Evolutionary conservation across 129 eudicot species (phyloP).

Genomic region (Sambucus nigra): DNA sequence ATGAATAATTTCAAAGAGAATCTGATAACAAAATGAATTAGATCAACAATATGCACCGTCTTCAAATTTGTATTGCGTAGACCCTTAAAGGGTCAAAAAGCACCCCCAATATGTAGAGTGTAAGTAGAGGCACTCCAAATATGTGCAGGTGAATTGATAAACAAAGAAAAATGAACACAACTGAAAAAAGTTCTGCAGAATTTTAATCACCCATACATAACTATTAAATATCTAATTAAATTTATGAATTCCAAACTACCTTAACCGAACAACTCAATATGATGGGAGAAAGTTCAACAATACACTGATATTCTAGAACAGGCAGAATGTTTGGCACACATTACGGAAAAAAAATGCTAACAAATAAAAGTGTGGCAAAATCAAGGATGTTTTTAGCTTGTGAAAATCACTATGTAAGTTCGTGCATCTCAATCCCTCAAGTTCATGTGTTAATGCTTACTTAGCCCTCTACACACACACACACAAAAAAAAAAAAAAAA

Average conservation of each 20-base stretch:
- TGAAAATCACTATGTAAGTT: no score
- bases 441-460: no score
- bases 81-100: background rate
- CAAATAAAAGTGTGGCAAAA: background rate
- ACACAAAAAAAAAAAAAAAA: no score
- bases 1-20: constrained; percentile 2
- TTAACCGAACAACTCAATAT: background rate
- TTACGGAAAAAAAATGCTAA: no score
- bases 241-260: background rate
- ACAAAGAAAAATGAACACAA: background rate
- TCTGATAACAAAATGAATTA: background rate
- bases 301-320: background rate
- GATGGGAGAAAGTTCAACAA: background rate
- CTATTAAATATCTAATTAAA: no score
- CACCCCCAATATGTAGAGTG: no score
- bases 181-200: background rate
- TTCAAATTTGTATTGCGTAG: background rate
- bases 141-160: background rate
- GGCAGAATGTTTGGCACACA: background rate
- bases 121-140: background rate
- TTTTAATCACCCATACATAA: background rate
- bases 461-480: no score
- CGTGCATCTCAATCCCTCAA: no score
- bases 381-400: background rate
- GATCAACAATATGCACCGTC: background rate